phyloP scores from a whole-genome alignment of 257 asterid genomes.

The Solanum chilense region DNA sequence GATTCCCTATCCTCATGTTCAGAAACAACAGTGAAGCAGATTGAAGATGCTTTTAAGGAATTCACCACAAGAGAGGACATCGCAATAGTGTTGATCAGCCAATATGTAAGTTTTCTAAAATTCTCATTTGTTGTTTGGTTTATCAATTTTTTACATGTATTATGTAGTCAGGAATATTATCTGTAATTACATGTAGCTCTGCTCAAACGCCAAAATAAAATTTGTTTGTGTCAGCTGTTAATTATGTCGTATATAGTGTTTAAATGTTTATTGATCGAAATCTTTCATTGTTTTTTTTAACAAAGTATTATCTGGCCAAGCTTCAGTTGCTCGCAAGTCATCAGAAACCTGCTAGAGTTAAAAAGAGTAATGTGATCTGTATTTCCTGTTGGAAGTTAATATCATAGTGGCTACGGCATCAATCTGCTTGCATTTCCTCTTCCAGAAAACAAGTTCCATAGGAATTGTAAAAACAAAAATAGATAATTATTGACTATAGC shows the following conservation, averaged over 20 bases:
- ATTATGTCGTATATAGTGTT: not conserved
- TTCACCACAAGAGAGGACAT: conserved; percentile 89
- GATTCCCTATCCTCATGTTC: not conserved
- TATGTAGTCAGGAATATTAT: not conserved
- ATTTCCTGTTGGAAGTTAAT: not conserved
- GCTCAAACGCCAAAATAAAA: not conserved
- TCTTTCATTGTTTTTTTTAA: not conserved
- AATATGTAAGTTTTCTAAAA: conserved; percentile 47
- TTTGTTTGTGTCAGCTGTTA: not conserved
- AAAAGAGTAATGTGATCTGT: not conserved
- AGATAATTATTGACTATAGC: not conserved
- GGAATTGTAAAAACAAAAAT: not conserved
- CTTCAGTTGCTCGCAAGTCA: not conserved
- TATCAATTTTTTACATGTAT: not conserved
- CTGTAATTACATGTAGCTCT: not conserved
- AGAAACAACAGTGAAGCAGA: conserved; percentile 89
- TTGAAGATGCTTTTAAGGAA: conserved; percentile 94
- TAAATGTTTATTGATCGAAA: not conserved
- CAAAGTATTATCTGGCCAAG: not conserved
- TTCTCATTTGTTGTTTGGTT: not conserved
- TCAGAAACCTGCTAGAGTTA: not conserved
- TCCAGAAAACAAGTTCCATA: not conserved
- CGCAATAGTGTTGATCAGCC: conserved; percentile 85
- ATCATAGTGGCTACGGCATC: not conserved
- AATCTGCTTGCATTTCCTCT: not conserved